Percentiles rank a stretch among this genome's conserved stretches.
Evolutionary conservation across 306 rosid species (phyloP).

Genomic region (Rubus parviflorus): DNA sequence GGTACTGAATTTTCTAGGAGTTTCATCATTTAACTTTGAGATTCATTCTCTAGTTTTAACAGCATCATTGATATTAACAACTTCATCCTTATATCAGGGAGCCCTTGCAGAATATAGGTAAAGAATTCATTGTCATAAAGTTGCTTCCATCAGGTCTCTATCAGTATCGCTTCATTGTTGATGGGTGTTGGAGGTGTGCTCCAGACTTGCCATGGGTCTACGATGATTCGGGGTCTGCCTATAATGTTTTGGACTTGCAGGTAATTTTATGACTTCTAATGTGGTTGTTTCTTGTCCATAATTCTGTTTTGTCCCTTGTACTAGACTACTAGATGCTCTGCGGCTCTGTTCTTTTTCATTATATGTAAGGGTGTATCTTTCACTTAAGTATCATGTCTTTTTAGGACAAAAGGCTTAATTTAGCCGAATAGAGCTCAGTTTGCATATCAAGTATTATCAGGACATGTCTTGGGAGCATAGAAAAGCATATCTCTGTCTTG

Average conservation of each 20-base stretch:
- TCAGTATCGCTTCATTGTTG: slow-evolving; percentile 73
- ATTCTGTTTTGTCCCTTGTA: not conserved
- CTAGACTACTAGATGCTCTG: not conserved
- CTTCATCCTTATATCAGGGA: slow-evolving; percentile 53
- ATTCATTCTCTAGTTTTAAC: slow-evolving; percentile 13
- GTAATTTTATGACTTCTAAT: slow-evolving; percentile 34
- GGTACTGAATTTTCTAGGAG: slow-evolving; percentile 35
- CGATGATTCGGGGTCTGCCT: slow-evolving; percentile 52
- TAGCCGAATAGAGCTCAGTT: not conserved
- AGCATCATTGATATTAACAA: slow-evolving; percentile 19
- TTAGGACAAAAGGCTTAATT: not conserved
- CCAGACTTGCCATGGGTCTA: slow-evolving; percentile 62
- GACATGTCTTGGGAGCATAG: not conserved
- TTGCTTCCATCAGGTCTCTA: slow-evolving; percentile 64
- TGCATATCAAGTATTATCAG: not conserved
- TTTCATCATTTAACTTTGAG: not conserved
- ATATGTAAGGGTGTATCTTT: not conserved
- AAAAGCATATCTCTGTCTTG: not conserved
- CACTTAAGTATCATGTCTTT: not conserved
- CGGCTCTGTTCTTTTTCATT: not conserved
- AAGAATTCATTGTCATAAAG: slow-evolving; percentile 43
- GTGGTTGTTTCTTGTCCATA: not conserved
- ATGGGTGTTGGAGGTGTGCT: slow-evolving; percentile 66
- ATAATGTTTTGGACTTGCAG: slow-evolving; percentile 81
- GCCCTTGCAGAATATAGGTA: slow-evolving; percentile 46